Conservation (phyloP, 257 asterid species). For the Forsythia viridissima region DNA sequence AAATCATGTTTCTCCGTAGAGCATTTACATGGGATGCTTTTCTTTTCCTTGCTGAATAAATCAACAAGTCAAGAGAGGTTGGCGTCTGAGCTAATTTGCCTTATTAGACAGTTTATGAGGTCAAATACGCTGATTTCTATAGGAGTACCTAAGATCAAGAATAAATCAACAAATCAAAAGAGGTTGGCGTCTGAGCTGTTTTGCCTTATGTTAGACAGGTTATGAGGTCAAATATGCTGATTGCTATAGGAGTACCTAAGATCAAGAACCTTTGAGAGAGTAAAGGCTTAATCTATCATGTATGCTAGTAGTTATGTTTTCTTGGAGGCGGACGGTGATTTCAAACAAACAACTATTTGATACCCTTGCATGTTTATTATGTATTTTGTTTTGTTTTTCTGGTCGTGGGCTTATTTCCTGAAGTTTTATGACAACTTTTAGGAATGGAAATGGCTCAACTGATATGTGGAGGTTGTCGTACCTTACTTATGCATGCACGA, state of each 20-base stretch:
- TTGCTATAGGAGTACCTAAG: not conserved
- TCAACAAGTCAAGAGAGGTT: not conserved
- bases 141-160: not conserved
- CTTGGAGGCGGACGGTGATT: slow-evolving; percentile 2
- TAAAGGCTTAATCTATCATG: not conserved
- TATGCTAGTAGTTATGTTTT: not conserved
- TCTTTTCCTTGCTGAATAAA: not conserved
- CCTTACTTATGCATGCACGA: slow-evolving; percentile 77
- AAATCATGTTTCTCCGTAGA: not conserved
- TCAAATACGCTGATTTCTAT: not conserved
- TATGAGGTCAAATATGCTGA: not conserved
- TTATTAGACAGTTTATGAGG: not conserved
- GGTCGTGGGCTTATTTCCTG: slow-evolving; percentile 2
- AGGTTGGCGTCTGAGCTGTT: not conserved
- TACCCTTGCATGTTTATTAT: not conserved
- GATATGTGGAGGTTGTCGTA: slow-evolving; percentile 93
- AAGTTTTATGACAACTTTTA: slow-evolving; percentile 28
- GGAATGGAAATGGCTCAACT: slow-evolving; percentile 92
- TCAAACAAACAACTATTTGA: not conserved
- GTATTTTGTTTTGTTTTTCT: not conserved
- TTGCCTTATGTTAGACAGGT: not conserved
- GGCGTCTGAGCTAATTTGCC: not conserved
- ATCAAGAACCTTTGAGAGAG: not conserved
- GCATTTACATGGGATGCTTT: not conserved
- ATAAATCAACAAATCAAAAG: not conserved